Evolutionary conservation across 2,329 filamentous ascomycete genomes (phyloP).

Genomic region (Fusarium bactridioides): DNA sequence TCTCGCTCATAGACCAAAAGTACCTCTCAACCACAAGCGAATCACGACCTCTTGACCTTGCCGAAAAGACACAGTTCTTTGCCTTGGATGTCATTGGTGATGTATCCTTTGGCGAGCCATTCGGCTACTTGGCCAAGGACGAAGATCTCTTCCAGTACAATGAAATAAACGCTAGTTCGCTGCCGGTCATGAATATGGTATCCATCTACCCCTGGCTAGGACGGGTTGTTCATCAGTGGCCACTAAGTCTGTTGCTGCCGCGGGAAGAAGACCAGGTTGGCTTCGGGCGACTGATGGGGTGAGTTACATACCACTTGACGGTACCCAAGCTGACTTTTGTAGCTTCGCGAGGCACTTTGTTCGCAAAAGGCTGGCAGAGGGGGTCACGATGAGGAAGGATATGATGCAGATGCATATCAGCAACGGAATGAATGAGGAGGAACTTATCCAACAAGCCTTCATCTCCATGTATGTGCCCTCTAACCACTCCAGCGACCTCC

Average conservation of each 20-base stretch:
- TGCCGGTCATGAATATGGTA: constrained; percentile 49
- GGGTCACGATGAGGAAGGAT: constrained; percentile 40
- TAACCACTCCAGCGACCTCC: accelerated
- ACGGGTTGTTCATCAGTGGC: constrained; percentile 48
- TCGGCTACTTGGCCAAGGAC: constrained; percentile 60
- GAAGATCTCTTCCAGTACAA: constrained; percentile 57
- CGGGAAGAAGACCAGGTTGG: constrained; percentile 49
- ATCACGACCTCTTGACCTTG: constrained; percentile 55
- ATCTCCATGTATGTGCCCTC: constrained; percentile 47
- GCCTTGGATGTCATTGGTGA: constrained; percentile 63
- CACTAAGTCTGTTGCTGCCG: constrained; percentile 47
- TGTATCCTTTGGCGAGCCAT: constrained; percentile 59
- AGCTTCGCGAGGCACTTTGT: constrained; percentile 35
- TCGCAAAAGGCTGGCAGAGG: constrained; percentile 29
- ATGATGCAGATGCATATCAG: constrained; percentile 53
- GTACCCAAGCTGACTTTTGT: background rate
- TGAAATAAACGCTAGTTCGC: constrained; percentile 52
- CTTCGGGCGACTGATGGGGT: constrained; percentile 52
- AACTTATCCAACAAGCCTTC: constrained; percentile 51
- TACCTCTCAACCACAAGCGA: constrained; percentile 52
- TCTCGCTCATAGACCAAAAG: constrained; percentile 56
- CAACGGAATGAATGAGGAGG: constrained; percentile 46
- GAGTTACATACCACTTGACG: background rate
- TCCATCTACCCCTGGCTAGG: constrained; percentile 49
- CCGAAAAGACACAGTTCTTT: constrained; percentile 59